These are phyloP conservation scores for Triangularia verruculosa DNA, from an alignment of 2,329 filamentous ascomycete species.

Conservation along the genomic window DNA sequence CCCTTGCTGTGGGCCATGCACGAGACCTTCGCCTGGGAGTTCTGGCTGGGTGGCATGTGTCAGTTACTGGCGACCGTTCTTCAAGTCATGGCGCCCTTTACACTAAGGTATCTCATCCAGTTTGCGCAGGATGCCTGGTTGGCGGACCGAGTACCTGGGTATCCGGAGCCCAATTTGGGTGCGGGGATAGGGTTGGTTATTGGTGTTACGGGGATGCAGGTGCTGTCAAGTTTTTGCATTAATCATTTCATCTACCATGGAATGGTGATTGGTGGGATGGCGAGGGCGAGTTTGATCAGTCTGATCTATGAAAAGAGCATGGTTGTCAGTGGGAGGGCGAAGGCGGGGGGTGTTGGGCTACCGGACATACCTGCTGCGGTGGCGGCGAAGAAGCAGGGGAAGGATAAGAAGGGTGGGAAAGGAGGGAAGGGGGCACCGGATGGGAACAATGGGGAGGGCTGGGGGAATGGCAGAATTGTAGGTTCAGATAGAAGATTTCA, in stretches of 20 bases:
- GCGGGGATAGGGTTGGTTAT: slow-evolving; percentile 78
- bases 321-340: slow-evolving; percentile 82
- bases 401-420: slow-evolving; percentile 40
- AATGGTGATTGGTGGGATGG: slow-evolving; percentile 86
- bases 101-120: slow-evolving; percentile 78
- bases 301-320: slow-evolving; percentile 91
- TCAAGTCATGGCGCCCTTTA: slow-evolving; percentile 81
- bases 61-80: slow-evolving; percentile 70
- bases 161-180: slow-evolving; percentile 64
- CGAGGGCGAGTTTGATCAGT: slow-evolving; percentile 76
- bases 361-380: slow-evolving; percentile 48
- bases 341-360: slow-evolving; percentile 68
- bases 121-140: slow-evolving; percentile 79
- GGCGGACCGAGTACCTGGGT: slow-evolving; percentile 47
- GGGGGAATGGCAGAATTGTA: slow-evolving; percentile 84
- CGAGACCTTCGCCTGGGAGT: slow-evolving; percentile 81
- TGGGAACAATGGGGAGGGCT: slow-evolving; percentile 69
- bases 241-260: slow-evolving; percentile 93
- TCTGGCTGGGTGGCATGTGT: slow-evolving; percentile 78
- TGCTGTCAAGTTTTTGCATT: slow-evolving; percentile 72
- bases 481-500: slow-evolving; percentile 5
- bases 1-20: slow-evolving; percentile 78
- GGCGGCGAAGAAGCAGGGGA: slow-evolving; percentile 35
- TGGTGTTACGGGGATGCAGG: slow-evolving; percentile 82
- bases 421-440: slow-evolving; percentile 41